Percentiles rank a stretch among this genome's conserved stretches.
phyloP scores from a whole-genome alignment of 352 stramenopile genomes.

The Peronospora destructor region DNA sequence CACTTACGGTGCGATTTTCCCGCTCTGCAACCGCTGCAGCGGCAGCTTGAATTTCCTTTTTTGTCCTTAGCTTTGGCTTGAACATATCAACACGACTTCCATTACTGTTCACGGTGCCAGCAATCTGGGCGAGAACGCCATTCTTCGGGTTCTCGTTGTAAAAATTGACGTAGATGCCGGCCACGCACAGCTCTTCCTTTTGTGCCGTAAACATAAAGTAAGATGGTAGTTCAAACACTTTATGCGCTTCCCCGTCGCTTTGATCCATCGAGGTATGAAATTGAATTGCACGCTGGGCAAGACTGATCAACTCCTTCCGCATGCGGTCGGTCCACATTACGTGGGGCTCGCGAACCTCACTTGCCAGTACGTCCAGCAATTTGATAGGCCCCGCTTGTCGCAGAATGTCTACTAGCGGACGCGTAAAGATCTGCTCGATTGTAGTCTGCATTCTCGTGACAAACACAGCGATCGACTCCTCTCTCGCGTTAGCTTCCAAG shows the following conservation, averaged over 20 bases:
- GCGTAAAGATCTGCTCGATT: slow-evolving; percentile 79
- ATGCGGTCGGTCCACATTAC: slow-evolving; percentile 86
- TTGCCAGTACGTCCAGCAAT: slow-evolving; percentile 65
- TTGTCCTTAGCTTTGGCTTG: slow-evolving; percentile 29
- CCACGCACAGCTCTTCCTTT: slow-evolving; percentile 78
- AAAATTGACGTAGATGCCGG: slow-evolving; percentile 85
- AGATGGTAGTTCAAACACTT: slow-evolving; percentile 64
- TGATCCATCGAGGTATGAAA: slow-evolving; percentile 59
- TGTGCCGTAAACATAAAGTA: slow-evolving; percentile 80
- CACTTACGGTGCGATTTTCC: slow-evolving; percentile 48
- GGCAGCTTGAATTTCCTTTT: slow-evolving; percentile 35
- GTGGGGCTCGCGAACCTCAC: slow-evolving; percentile 70
- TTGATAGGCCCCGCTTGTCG: slow-evolving; percentile 47
- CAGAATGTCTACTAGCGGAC: slow-evolving; percentile 68
- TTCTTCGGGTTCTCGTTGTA: slow-evolving; percentile 82
- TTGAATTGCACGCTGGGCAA: slow-evolving; percentile 62
- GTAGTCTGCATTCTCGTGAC: slow-evolving; percentile 79
- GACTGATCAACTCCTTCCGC: slow-evolving; percentile 62
- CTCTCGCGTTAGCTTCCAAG: slow-evolving; percentile 53
- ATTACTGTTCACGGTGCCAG: slow-evolving; percentile 49
- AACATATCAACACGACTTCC: slow-evolving; percentile 22
- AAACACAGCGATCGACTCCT: slow-evolving; percentile 68
- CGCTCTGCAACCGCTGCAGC: slow-evolving; percentile 23
- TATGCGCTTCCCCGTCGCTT: slow-evolving; percentile 49
- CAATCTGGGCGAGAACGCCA: slow-evolving; percentile 68